Conservation (phyloP, 2,329 filamentous ascomycete genomes). For the Pyrenochaeta sp. region DNA sequence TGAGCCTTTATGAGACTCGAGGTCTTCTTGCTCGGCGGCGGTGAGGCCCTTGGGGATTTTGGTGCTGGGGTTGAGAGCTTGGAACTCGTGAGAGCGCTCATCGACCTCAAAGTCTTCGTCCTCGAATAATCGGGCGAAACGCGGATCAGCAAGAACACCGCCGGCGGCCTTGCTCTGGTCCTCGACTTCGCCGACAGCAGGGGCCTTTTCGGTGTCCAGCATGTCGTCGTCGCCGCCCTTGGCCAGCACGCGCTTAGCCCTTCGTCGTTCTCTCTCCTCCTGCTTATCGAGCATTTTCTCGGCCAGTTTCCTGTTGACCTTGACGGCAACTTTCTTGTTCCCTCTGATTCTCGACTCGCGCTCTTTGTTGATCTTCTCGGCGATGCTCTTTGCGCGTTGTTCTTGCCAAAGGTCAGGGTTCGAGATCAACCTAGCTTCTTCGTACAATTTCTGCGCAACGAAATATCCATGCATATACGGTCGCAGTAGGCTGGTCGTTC, state of each 20-base stretch:
- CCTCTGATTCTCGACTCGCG: slow-evolving; percentile 93
- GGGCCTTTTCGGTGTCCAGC: slow-evolving; percentile 37
- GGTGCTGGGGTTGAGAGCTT: slow-evolving; percentile 87
- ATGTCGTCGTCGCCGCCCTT: slow-evolving; percentile 64
- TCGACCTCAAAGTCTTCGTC: slow-evolving; percentile 94
- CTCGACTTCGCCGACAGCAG: slow-evolving; percentile 25
- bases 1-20: slow-evolving; percentile 53
- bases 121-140: slow-evolving; percentile 89
- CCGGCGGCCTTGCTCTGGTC: slow-evolving; percentile 61
- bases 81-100: slow-evolving; percentile 87
- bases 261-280: slow-evolving; percentile 67
- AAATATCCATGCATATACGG: slow-evolving; percentile 99
- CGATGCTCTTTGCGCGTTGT: slow-evolving; percentile 87
- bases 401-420: slow-evolving; percentile 96
- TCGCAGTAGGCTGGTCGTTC: slow-evolving; percentile 85
- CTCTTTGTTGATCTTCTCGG: slow-evolving; percentile 96
- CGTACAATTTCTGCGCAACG: slow-evolving; percentile 92
- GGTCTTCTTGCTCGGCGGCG: slow-evolving; percentile 67
- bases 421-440: slow-evolving; percentile 89
- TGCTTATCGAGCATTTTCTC: slow-evolving; percentile 72
- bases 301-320: slow-evolving; percentile 84
- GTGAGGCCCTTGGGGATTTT: slow-evolving; percentile 62
- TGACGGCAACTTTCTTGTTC: slow-evolving; percentile 86
- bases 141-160: slow-evolving; percentile 77
- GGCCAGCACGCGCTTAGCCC: slow-evolving; percentile 62